phyloP scores from a whole-genome alignment of 148 eudicot species.

The Amaranthus palmeri region DNA sequence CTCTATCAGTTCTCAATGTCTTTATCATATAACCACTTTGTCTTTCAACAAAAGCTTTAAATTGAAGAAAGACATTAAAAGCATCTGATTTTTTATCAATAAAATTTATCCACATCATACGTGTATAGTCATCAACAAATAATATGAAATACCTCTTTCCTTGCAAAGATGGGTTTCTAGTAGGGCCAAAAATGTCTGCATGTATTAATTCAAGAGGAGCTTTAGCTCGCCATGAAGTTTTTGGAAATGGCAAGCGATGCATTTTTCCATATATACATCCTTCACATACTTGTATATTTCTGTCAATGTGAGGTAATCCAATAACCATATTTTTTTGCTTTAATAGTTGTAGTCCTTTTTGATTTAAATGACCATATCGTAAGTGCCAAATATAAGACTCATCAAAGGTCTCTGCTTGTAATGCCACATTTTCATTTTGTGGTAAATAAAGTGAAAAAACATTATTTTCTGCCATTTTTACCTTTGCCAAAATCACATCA shows the following conservation, averaged over 20 bases:
- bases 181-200: background rate
- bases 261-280: background rate
- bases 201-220: background rate
- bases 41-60: background rate
- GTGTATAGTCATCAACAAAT: background rate
- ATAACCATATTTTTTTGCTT: background rate
- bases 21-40: background rate
- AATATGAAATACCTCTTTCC: background rate
- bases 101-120: background rate
- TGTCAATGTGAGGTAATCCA: background rate
- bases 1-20: background rate
- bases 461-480: background rate
- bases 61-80: background rate
- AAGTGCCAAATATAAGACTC: background rate
- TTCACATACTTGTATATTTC: background rate
- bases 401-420: background rate
- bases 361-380: background rate
- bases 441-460: background rate
- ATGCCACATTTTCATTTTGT: background rate
- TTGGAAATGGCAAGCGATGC: background rate
- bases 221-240: background rate
- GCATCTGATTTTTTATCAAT: background rate
- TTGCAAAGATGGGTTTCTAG: background rate
- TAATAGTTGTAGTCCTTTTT: background rate
- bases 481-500: background rate